Base-by-base conservation (phyloP, 192 early-diverging fungal genomes). In the Mortierella claussenii region DNA sequence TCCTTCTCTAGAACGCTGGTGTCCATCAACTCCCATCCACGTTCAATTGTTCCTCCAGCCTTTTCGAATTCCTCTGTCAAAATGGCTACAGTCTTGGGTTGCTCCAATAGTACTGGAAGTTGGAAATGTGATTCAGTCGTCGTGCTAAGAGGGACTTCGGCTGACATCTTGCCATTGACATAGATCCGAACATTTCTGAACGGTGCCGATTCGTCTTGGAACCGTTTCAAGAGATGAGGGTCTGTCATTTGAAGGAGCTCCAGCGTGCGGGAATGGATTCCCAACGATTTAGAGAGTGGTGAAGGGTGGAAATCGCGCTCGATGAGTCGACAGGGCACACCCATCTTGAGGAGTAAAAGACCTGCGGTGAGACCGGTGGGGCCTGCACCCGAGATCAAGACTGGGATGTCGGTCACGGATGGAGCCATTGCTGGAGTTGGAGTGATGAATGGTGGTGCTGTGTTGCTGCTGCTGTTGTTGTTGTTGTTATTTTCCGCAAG, bases 291-390 rank as follows among this genome's bases (percentile, higher is more conserved):
- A 7, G 60, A 63, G 13, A 40, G 48, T 0, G 21, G 21, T 17
- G 65, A 56, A 18, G 32, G n/a, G 1, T 5, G 13, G 23, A 48
- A n/a, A 3, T 57, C 23, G 2, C 44, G 59, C 27, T 61, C 68
- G 51, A 70, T 62, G 44, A 70, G 20, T 31, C 68, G 58, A 33
- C 27, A 43, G 12, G 52, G 68, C 8, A 70, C 26, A 3, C 68
- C 68, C 37, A 70, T 30, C 27, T 61, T 70, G 17, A 59, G 23
- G 12, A 70, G 59, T 23, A 62, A 45, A n/a, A 52, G 23, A 12
- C 43, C 59, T 2, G 52, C 42, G 21, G 62, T 45, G 44, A 61
- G 26, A n/a, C 68, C 60, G 10, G 52, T 21, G 10, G 68, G 68
- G 8, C 68, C 58, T 15, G 59, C 59, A 6, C 68, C 68, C 0